Evolutionary conservation across 1,284 basidiomycete genomes (phyloP), one percentile per base, ranked within the genome.

Genomic region (Trichosporon ovoides): DNA sequence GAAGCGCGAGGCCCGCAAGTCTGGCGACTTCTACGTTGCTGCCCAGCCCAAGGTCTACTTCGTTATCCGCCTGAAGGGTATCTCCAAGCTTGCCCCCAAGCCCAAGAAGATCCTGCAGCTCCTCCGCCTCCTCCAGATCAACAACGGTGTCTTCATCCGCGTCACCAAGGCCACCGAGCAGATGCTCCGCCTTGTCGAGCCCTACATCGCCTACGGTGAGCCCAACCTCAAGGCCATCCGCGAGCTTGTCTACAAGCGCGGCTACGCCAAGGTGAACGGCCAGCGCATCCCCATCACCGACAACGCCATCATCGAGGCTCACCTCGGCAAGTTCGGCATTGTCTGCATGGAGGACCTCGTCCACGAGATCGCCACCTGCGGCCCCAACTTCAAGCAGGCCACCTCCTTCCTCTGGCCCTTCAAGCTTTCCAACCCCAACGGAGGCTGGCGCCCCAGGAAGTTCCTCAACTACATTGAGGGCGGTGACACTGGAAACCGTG

Each of bases 21-120:
- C 89, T 64, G 93, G 93, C 67, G 93, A 98, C 81, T 98, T 94
- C 83, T 98, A 96, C 79, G 94, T 99, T 67, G 85, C 91, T 56
- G 91, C 91, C 64, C 88, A 98, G 80, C 84, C 95, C 68, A 98
- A 98, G 82, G 88, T 99, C 59, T 95, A 89, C 84, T 98, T 99
- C 72, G 96, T 98, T 68, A 81, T 99, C 73, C 89, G 95, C 81
- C 93, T 96, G 74, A 88, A 91, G 77, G 92, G 95, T 96, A 93
- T 99, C 83, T 97, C 95, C 81, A 93, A 98, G 80, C 95, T 98
- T 76, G 92, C 95, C 61, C 95, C 95, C 65, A 98, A 98, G 82
- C 96, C 95, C 72, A 88, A 93, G 79, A 98, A 98, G 85, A 97
- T 98, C 78, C 82, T 98, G 74, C 95, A 98, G 80, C 87, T 99